Conservation (phyloP, 176 grass and related monocot species). For the Juncus effusus region DNA sequence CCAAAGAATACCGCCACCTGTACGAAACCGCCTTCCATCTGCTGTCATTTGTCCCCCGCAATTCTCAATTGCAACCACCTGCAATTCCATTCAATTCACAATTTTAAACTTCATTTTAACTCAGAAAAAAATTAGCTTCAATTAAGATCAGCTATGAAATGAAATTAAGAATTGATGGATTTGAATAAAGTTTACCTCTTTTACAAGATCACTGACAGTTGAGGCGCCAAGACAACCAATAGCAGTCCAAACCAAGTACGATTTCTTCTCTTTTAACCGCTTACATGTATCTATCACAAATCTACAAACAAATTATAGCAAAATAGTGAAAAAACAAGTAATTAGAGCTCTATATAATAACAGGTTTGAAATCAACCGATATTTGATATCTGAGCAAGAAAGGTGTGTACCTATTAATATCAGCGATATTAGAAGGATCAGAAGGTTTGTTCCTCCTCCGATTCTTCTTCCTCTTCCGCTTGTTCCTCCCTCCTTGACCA, state of each 20-base stretch:
- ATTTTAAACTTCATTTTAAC: conserved; percentile 11
- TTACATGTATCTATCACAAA: conserved; percentile 89
- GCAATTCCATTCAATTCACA: conserved; percentile 21
- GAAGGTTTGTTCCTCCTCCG: conserved; percentile 45
- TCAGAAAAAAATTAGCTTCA: background rate
- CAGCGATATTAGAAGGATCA: conserved; percentile 48
- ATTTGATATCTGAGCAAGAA: background rate
- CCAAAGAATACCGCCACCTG: conserved; percentile 92
- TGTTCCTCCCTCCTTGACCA: conserved; percentile 22
- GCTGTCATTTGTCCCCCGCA: conserved; percentile 74
- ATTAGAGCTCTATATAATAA: background rate
- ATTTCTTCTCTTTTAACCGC: conserved; percentile 75
- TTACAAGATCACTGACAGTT: conserved; percentile 75
- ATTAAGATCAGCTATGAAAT: background rate
- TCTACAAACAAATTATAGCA: conserved; percentile 35
- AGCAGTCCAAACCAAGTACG: conserved; percentile 87
- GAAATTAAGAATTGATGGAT: background rate
- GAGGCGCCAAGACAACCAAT: conserved; percentile 83
- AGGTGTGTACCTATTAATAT: conserved; percentile 44
- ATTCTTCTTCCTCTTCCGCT: conserved; percentile 24
- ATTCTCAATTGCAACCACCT: conserved; percentile 89
- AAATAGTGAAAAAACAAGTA: background rate
- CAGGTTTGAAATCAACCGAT: background rate
- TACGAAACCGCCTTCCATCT: conserved; percentile 78
- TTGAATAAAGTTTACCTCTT: conserved; percentile 49